phyloP scores from a whole-genome alignment of 805 yeast genomes.

The Dipodascus geniculatus region DNA sequence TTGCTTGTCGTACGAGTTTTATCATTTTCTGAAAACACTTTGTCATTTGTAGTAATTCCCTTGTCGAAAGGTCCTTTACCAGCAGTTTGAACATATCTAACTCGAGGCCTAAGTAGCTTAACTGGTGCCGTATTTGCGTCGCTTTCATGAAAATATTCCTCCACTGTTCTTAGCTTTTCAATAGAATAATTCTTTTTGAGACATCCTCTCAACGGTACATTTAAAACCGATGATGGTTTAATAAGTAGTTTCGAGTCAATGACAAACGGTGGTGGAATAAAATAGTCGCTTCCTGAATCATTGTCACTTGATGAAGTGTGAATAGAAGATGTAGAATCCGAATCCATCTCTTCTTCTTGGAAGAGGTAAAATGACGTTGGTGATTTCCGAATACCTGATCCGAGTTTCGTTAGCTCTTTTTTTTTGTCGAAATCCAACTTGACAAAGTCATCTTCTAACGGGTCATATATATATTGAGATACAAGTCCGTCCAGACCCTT shows the following conservation, averaged over 20 bases:
- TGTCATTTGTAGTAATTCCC: background rate
- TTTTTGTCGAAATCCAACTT: background rate
- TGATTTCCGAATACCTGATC: background rate
- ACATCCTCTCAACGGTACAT: background rate
- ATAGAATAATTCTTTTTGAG: background rate
- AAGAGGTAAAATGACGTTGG: background rate
- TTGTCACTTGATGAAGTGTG: background rate
- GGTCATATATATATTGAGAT: background rate
- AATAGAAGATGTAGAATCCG: background rate
- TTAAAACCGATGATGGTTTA: background rate
- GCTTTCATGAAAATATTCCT: background rate
- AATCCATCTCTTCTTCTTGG: background rate
- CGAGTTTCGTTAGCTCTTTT: background rate
- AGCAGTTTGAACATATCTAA: background rate
- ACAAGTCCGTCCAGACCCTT: background rate
- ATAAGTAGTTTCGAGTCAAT: background rate
- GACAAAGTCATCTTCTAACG: background rate
- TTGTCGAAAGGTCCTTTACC: background rate
- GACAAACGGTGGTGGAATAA: background rate
- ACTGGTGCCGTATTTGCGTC: background rate
- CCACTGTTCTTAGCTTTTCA: background rate
- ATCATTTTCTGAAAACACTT: background rate
- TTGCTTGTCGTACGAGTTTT: background rate
- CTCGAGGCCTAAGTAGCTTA: background rate
- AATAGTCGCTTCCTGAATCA: background rate